Conservation (phyloP, 2,329 filamentous ascomycete genomes). For the Botrytis aclada region DNA sequence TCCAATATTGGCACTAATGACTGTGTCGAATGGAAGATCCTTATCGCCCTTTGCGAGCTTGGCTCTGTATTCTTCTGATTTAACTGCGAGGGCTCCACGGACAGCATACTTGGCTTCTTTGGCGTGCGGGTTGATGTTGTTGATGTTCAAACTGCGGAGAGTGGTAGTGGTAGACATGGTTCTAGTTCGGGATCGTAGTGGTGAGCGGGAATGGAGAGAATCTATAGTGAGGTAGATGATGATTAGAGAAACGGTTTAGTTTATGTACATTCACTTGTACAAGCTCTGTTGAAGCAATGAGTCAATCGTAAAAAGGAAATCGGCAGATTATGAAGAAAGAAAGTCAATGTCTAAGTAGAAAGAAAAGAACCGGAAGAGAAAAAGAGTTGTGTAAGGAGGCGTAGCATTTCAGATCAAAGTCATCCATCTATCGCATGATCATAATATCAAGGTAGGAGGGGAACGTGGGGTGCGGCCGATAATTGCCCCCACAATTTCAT, state of each 20-base stretch:
- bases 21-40: conserved; percentile 75
- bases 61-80: conserved; percentile 85
- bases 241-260: conserved; percentile 9
- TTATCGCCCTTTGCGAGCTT: conserved; percentile 57
- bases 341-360: background rate
- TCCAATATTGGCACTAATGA: conserved; percentile 97
- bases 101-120: conserved; percentile 92
- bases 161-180: conserved; percentile 39
- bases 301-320: background rate
- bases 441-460: background rate
- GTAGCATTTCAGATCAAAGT: background rate
- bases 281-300: background rate
- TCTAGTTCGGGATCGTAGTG: conserved; percentile 19
- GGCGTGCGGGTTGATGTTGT: conserved; percentile 92
- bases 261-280: conserved; percentile 10
- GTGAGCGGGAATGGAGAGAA: background rate
- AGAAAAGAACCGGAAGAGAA: background rate
- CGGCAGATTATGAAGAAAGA: background rate
- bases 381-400: background rate
- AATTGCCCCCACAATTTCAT: background rate
- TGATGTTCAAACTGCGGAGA: conserved; percentile 60
- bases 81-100: conserved; percentile 89
- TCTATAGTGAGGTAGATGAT: background rate
- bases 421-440: conserved; percentile 17
- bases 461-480: background rate